Percentiles rank a stretch among this genome's conserved stretches.
phyloP scores from a whole-genome alignment of 495 filamentous ascomycete species.

The Baudoinia panamericana region DNA sequence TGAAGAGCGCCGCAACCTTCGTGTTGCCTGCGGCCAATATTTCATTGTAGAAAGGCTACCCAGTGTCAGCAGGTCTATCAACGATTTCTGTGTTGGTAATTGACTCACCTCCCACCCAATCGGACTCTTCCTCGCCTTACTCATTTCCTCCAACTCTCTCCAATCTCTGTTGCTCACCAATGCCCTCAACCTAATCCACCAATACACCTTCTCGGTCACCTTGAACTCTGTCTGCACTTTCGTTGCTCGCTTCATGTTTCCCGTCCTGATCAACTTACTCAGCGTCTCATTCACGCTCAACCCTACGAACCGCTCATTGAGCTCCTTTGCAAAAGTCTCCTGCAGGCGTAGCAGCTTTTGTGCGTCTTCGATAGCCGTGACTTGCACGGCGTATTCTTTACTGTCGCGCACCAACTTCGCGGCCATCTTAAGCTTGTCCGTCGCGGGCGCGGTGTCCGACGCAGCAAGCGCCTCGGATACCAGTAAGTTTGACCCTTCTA shows the following conservation, averaged over 20 bases:
- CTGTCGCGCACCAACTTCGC: slow-evolving; percentile 69
- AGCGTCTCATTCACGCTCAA: slow-evolving; percentile 82
- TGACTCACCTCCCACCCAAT: slow-evolving; percentile 84
- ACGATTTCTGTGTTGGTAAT: too few relatives aligned
- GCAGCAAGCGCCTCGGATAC: slow-evolving; percentile 65
- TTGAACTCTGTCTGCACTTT: slow-evolving; percentile 87
- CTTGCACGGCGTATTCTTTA: slow-evolving; percentile 64
- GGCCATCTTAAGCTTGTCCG: slow-evolving; percentile 77
- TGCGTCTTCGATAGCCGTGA: slow-evolving; percentile 65
- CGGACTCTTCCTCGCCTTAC: slow-evolving; percentile 59
- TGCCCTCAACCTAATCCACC: slow-evolving; percentile 84
- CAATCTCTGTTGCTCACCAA: slow-evolving; percentile 81
- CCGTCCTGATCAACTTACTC: slow-evolving; percentile 61
- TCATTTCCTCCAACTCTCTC: slow-evolving; percentile 79
- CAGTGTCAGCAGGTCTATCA: slow-evolving; percentile 11
- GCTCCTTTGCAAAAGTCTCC: slow-evolving; percentile 68
- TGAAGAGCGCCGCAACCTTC: slow-evolving; percentile 66
- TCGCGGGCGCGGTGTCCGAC: slow-evolving; percentile 45
- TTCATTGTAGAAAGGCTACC: slow-evolving; percentile 81
- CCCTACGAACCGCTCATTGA: slow-evolving; percentile 62
- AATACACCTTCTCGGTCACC: slow-evolving; percentile 73
- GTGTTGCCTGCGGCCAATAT: slow-evolving; percentile 80
- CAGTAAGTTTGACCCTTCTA: slow-evolving; percentile 80
- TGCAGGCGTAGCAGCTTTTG: slow-evolving; percentile 69
- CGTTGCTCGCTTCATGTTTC: slow-evolving; percentile 65